These are phyloP conservation scores for Ceratocystiopsis sp. DNA, from an alignment of 2,329 filamentous ascomycete species.

Conservation along the genomic window DNA sequence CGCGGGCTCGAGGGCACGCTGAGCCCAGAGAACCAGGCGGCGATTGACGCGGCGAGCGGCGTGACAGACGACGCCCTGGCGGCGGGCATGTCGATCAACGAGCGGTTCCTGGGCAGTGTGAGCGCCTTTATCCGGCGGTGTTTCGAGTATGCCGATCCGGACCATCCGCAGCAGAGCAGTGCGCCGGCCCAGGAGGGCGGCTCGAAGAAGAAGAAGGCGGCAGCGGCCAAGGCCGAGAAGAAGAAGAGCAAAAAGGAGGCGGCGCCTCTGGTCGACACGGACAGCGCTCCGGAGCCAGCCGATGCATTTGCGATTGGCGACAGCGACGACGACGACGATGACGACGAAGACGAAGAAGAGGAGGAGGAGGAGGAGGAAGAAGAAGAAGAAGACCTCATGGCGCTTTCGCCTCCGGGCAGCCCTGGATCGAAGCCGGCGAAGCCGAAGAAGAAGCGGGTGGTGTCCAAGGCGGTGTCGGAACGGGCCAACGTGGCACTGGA, in stretches of 20 bases:
- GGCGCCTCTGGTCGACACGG: too few relatives aligned
- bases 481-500: conserved; percentile 76
- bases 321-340: conserved; percentile 38
- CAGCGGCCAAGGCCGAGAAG: background rate
- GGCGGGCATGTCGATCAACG: conserved; percentile 49
- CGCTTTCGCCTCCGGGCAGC: conserved; percentile 29
- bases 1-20: conserved; percentile 65
- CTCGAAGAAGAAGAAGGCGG: conserved; percentile 2
- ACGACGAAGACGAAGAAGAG: conserved; percentile 36
- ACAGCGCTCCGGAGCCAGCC: conserved; percentile 11
- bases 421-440: conserved; percentile 24
- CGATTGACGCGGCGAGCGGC: conserved; percentile 18
- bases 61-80: conserved; percentile 15
- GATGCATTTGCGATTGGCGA: conserved; percentile 60
- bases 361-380: conserved; percentile 27
- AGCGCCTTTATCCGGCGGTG: conserved; percentile 91
- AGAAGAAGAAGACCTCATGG: conserved; percentile 42
- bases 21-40: conserved; percentile 44
- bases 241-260: background rate
- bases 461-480: conserved; percentile 51
- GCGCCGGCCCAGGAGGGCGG: conserved; percentile 21
- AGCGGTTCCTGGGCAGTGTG: conserved; percentile 80
- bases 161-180: conserved; percentile 43
- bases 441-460: conserved; percentile 16
- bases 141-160: conserved; percentile 95